A percentile compares a stretch with the other conserved stretches of the same genome.
Evolutionary conservation across 2,329 filamentous ascomycete genomes (phyloP).

Genomic region (Aspergillus fumigatiaffinis): DNA sequence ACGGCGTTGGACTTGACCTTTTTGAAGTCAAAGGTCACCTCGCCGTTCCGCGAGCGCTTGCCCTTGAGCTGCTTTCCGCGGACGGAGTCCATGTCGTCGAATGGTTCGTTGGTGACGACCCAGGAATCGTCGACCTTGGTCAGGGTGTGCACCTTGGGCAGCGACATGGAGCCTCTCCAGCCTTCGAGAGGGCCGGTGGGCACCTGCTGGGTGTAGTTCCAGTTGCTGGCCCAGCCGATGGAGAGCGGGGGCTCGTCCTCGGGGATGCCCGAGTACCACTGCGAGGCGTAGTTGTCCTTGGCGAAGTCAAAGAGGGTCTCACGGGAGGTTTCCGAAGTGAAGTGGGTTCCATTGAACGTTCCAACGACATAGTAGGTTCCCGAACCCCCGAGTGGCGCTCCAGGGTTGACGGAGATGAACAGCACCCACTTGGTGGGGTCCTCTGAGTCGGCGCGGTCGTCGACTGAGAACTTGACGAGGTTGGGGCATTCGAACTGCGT

Average conservation of each 20-base stretch:
- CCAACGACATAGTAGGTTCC: slow-evolving; percentile 46
- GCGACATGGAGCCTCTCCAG: slow-evolving; percentile 51
- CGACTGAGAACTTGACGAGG: slow-evolving; percentile 53
- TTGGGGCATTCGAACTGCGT: slow-evolving; percentile 63
- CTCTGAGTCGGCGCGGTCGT: slow-evolving; percentile 13
- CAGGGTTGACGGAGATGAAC: slow-evolving; percentile 30
- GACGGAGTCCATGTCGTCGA: slow-evolving; percentile 45
- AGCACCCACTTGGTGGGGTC: slow-evolving; percentile 20
- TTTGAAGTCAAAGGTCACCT: slow-evolving; percentile 50
- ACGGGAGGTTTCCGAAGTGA: slow-evolving; percentile 19
- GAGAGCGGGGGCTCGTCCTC: slow-evolving; percentile 42
- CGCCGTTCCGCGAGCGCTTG: slow-evolving; percentile 37
- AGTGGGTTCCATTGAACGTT: slow-evolving; percentile 57
- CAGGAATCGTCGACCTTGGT: slow-evolving; percentile 50
- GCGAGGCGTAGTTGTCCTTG: slow-evolving; percentile 45
- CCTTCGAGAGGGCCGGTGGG: slow-evolving; percentile 52
- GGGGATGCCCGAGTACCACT: slow-evolving; percentile 51
- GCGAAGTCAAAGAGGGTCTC: slow-evolving; percentile 26
- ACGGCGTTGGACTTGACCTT: slow-evolving; percentile 49
- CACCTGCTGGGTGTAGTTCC: slow-evolving; percentile 54
- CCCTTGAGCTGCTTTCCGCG: slow-evolving; percentile 34
- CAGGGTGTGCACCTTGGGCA: slow-evolving; percentile 52
- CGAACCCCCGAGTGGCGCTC: slow-evolving; percentile 31
- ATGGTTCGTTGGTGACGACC: slow-evolving; percentile 49
- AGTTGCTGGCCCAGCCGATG: slow-evolving; percentile 58